Base-by-base conservation (phyloP, 2,329 filamentous ascomycete species). In the Clonostachys byssicola region DNA sequence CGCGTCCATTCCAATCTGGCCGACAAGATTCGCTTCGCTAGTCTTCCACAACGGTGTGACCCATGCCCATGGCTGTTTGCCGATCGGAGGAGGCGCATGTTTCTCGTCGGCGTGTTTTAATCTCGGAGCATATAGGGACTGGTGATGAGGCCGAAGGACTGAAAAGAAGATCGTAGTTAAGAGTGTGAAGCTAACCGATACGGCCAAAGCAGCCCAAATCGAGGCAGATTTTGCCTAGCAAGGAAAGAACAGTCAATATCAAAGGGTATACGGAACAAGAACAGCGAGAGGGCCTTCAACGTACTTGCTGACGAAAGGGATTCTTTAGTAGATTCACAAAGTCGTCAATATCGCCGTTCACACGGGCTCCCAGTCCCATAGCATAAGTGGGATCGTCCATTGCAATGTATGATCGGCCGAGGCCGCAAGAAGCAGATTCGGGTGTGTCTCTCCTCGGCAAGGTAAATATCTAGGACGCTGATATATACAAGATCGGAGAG, bases 101-200 rank as follows among this genome's bases (percentile, higher is more conserved):
- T 87, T 90, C 56, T 90, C 84, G 64, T 97, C 92, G 62, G 90
- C 88, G 73, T 96, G 86, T 64, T 95, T 95, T 43, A 95, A 76
- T 64, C 95, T 92, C 39, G 94, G 94, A 5, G 94, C 92, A 69
- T 99, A 99, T 43, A 99, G 89, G 56, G 92, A 81, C 47, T 86
- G 87, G 66, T 97, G 92, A 67, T 92, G 91, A 6, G 94, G 94
- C 51, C 94, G 88, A 47, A 97, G 75, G 57, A 96, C 73, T 52
- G 90, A 96, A 76, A 97, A 99, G 54, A 84, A 70, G 49, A 95
- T 63, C 52, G 89, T 85, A 56, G 96, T 85, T 55, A 84, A 74
- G 52, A 79, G 60, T 9, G 90, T 89, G 60, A 94, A 73, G 47
- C 82, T 87, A 41, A 96, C 62, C 4, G 92, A 95, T 18, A 88